Evolutionary conservation across 768 basidiomycete species (phyloP).

Genomic region (Mrakia gelida): DNA sequence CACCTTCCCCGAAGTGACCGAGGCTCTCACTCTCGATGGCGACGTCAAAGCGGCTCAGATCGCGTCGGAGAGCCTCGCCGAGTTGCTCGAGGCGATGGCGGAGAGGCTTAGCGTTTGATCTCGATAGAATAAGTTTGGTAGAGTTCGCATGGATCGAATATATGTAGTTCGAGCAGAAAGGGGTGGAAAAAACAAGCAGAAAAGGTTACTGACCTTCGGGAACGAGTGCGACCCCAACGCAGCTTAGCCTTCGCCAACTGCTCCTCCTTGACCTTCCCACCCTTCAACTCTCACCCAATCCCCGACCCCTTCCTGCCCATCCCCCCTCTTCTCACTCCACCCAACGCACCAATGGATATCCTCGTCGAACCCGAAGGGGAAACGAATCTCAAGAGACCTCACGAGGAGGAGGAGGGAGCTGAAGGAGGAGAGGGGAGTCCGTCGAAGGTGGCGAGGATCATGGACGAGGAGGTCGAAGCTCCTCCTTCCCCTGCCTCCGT

Average conservation of each 20-base stretch:
- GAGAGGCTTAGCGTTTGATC: constrained; percentile 10
- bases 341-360: not conserved
- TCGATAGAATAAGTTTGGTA: too few relatives aligned
- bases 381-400: not conserved
- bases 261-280: not conserved
- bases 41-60: constrained; percentile 58
- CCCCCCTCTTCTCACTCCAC: not conserved
- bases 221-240: too few relatives aligned
- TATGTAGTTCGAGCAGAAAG: not conserved
- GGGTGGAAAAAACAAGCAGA: too few relatives aligned
- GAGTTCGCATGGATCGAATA: not conserved
- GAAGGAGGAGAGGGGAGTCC: not conserved
- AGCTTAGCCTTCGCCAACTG: too few relatives aligned
- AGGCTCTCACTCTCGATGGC: constrained; percentile 67
- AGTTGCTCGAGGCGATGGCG: constrained; percentile 56
- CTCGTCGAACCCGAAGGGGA: not conserved
- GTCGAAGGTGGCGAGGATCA: not conserved
- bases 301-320: not conserved
- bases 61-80: constrained; percentile 58
- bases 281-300: not conserved
- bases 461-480: not conserved
- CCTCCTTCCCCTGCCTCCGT: not conserved
- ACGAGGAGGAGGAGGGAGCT: not conserved
- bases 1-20: constrained; percentile 72
- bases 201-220: too few relatives aligned